Conservation (phyloP, 305 asterid species). For the Fraxinus baroniana region DNA sequence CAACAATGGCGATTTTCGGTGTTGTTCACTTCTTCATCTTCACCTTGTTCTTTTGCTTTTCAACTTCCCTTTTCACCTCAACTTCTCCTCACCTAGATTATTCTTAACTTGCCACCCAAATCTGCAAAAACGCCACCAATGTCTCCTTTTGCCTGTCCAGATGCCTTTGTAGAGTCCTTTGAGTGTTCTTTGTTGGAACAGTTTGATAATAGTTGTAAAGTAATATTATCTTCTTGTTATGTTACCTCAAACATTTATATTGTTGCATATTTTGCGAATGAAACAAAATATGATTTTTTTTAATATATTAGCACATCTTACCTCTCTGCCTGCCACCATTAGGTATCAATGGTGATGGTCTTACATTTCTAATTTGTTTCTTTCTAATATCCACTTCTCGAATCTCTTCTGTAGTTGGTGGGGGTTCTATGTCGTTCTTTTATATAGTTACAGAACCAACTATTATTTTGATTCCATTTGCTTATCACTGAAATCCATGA, state of each 20-base stretch:
- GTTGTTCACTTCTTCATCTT: neutral
- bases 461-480: neutral
- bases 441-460: slow-evolving; percentile 12
- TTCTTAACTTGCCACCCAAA: slow-evolving; percentile 29
- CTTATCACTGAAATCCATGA: too few species aligned
- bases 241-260: neutral
- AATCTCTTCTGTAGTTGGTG: neutral
- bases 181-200: neutral
- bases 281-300: neutral
- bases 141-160: slow-evolving; percentile 34
- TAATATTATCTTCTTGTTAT: neutral
- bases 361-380: neutral
- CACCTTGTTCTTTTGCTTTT: slow-evolving; percentile 11
- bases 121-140: slow-evolving; percentile 39
- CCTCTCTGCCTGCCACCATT: neutral
- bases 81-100: neutral
- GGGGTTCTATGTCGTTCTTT: neutral
- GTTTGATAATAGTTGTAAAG: neutral
- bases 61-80: neutral
- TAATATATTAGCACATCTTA: neutral
- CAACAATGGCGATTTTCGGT: slow-evolving; percentile 10
- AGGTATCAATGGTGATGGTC: neutral
- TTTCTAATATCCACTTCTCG: neutral
- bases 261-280: slow-evolving; percentile 2
- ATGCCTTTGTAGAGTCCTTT: too few species aligned